Conservation (phyloP, 1,284 basidiomycete species). For the Microbotryum intermedium region DNA sequence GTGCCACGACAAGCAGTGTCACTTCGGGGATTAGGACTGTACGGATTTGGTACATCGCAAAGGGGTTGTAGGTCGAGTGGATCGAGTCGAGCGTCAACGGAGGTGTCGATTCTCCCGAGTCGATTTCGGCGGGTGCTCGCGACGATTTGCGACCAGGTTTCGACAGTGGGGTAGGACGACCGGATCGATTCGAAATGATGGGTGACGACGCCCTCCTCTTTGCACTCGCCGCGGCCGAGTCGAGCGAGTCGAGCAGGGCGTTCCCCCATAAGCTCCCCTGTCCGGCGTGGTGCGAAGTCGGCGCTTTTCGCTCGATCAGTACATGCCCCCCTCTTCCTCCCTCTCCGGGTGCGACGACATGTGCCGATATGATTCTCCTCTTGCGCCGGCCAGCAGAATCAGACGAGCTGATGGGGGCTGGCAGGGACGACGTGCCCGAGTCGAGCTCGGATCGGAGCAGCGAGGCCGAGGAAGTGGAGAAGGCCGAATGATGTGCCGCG, state of each 20-base stretch:
- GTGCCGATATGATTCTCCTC: background rate
- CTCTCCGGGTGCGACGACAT: constrained; percentile 2
- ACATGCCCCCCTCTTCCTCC: constrained; percentile 23
- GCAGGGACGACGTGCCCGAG: too few species aligned
- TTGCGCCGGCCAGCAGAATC: too few species aligned
- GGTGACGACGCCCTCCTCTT: constrained; percentile 15
- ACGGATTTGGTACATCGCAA: constrained; percentile 27
- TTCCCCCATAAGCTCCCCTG: constrained; percentile 10
- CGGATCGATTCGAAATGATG: background rate
- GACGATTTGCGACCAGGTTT: background rate
- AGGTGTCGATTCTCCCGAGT: constrained; percentile 10
- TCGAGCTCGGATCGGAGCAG: too few species aligned
- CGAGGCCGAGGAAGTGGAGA: too few species aligned
- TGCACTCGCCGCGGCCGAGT: background rate
- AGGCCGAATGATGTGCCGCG: too few species aligned
- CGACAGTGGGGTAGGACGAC: background rate
- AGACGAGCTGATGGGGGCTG: too few species aligned
- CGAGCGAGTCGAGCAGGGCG: constrained; percentile 20
- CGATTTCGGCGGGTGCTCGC: background rate
- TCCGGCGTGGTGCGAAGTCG: background rate
- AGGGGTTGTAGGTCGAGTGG: constrained; percentile 19
- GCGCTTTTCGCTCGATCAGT: constrained; percentile 10
- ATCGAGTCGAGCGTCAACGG: constrained; percentile 28
- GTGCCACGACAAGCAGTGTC: constrained; percentile 20
- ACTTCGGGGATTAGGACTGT: constrained; percentile 29